Evolutionary conservation across 208 protist genomes (phyloP).

Genomic region (Crithidia acanthocephali): DNA sequence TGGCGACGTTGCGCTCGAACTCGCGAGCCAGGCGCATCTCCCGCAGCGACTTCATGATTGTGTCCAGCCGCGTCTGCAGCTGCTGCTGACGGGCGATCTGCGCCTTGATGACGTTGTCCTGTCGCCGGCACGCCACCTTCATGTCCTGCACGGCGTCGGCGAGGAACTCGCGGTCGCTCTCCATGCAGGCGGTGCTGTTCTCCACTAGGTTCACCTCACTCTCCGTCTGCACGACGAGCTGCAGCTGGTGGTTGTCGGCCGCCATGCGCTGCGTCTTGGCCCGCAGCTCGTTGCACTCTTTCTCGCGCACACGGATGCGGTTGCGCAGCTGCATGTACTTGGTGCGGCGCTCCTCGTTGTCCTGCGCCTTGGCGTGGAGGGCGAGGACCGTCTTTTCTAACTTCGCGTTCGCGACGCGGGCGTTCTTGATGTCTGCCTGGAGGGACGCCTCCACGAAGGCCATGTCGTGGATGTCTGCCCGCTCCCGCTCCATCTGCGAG

Average conservation of each 20-base stretch:
- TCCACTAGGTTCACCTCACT: conserved; percentile 58
- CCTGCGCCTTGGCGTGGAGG: conserved; percentile 50
- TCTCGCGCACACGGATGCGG: conserved; percentile 70
- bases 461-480: conserved; percentile 69
- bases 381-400: conserved; percentile 62
- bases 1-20: conserved; percentile 75
- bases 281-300: conserved; percentile 71
- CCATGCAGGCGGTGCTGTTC: conserved; percentile 63
- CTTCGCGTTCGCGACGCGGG: conserved; percentile 65
- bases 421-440: conserved; percentile 62
- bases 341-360: conserved; percentile 50
- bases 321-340: conserved; percentile 70
- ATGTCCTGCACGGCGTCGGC: conserved; percentile 69
- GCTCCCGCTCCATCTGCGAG: conserved; percentile 37
- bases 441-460: conserved; percentile 52
- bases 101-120: conserved; percentile 83
- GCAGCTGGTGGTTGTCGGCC: conserved; percentile 34
- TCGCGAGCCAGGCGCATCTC: conserved; percentile 86
- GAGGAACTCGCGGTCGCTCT: conserved; percentile 82
- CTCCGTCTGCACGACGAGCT: conserved; percentile 42
- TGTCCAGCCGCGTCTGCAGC: conserved; percentile 80
- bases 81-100: conserved; percentile 85
- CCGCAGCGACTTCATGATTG: conserved; percentile 68
- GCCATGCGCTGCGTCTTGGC: conserved; percentile 57
- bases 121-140: conserved; percentile 60